Evolutionary conservation across 306 rosid species (phyloP), one percentile per base, ranked within the genome.

Genomic region (Geum urbanum): DNA sequence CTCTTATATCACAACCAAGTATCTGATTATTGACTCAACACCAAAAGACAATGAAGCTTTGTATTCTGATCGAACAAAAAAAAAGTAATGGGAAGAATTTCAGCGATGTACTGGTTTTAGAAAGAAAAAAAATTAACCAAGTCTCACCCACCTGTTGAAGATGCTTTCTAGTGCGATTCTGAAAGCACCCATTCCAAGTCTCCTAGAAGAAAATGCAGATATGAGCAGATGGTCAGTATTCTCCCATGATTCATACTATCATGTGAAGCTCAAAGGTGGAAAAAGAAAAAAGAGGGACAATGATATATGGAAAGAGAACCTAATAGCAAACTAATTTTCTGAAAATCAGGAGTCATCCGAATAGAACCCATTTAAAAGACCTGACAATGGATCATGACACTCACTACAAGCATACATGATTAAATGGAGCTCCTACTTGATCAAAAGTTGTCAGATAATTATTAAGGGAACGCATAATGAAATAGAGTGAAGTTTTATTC

Each of bases 101-200:
- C n/a, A n/a, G n/a, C 24, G 32, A 16, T 45, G 60, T 6, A 35
- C 71, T 13, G 39, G 16, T 15, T 14, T 58, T 75, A 24, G 40
- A 52, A 7, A 18, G 8, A n/a, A n/a, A n/a, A n/a, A 40, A 44
- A 22, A 9, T 19, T n/a, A 45, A 11, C 56, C 49, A n/a, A n/a
- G 40, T 20, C 62, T 69, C 63, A 32, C 19, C 43, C 6, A 76
- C 79, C 51, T 44, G 64, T 69, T 76, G 66, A 76, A 69, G 57
- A 76, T 45, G 51, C 74, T 69, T 76, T 76, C 79, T 5, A 76
- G 72, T n/a, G 79, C 79, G 32, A 61, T 76, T 70, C 79, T 61
- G 65, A 76, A 69, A 27, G 79, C 74, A 61, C 79, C 71, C 74
- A 76, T 76, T 60, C 79, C 79, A 9, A 76, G 74, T 44, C 79